phyloP scores from a whole-genome alignment of 1,139 yeast genomes.

The Barnettozyma hawaiiensis region DNA sequence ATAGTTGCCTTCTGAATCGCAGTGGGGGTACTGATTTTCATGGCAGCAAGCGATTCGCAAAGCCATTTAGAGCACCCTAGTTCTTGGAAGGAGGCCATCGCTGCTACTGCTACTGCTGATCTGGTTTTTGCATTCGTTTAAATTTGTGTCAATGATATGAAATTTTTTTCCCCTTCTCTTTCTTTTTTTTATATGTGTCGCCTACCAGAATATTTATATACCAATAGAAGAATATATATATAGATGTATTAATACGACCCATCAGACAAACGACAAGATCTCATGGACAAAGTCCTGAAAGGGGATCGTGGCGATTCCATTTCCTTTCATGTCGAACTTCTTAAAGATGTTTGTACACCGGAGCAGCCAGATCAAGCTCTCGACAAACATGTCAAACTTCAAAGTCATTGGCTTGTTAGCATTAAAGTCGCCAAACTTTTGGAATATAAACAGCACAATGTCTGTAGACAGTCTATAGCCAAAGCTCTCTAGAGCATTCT shows the following conservation, averaged over 20 bases:
- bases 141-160: slow-evolving; percentile 1
- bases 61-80: slow-evolving; percentile 87
- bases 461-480: slow-evolving; percentile 64
- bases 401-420: slow-evolving; percentile 43
- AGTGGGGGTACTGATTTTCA: slow-evolving; percentile 82
- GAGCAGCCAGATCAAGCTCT: slow-evolving; percentile 69
- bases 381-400: slow-evolving; percentile 80
- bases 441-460: slow-evolving; percentile 57
- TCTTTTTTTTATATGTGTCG: not conserved
- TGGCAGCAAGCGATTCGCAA: slow-evolving; percentile 67
- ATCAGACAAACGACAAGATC: slow-evolving; percentile 34
- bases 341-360: slow-evolving; percentile 76
- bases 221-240: not conserved
- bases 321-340: slow-evolving; percentile 67
- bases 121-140: too few species aligned
- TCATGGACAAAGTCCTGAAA: slow-evolving; percentile 76
- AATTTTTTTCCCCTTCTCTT: not conserved
- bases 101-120: not conserved
- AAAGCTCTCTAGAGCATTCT: slow-evolving; percentile 59
- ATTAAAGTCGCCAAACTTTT: slow-evolving; percentile 45
- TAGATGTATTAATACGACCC: not conserved
- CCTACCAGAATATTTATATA: not conserved
- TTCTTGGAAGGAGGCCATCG: slow-evolving; percentile 40
- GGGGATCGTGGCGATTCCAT: slow-evolving; percentile 71
- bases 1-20: slow-evolving; percentile 85